A percentile compares a stretch with the other conserved stretches of the same genome.
Evolutionary conservation across 2,329 filamentous ascomycete species (phyloP).

Genomic region (Juglanconis sp.): DNA sequence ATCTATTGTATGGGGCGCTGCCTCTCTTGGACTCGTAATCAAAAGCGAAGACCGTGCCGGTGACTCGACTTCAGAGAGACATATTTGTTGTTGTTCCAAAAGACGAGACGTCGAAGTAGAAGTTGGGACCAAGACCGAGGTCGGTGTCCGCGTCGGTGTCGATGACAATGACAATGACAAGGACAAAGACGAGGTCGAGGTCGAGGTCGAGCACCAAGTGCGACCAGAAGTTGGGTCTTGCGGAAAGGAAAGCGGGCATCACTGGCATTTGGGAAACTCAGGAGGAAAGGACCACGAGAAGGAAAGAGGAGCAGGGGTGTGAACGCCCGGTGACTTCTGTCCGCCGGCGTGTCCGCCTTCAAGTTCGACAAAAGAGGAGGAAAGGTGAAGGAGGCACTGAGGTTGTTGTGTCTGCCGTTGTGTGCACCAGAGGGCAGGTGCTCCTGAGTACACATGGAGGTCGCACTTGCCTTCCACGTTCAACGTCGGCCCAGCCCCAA

Average conservation of each 20-base stretch:
- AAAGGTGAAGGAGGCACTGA: too few relatives aligned
- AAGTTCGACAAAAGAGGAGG: too few relatives aligned
- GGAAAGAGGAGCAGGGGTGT: background rate
- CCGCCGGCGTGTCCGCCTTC: too few relatives aligned
- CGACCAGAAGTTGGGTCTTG: background rate
- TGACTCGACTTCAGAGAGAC: slow-evolving; percentile 2
- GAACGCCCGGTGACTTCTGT: background rate
- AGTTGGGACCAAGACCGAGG: background rate
- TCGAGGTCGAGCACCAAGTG: background rate
- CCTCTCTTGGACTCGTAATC: slow-evolving; percentile 6
- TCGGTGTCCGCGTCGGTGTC: too few relatives aligned
- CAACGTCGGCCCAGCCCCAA: too few relatives aligned
- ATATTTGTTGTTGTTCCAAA: slow-evolving; percentile 8
- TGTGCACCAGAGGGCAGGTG: background rate
- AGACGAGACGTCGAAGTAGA: background rate
- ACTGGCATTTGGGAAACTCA: background rate
- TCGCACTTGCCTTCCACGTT: background rate
- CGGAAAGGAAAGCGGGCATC: background rate
- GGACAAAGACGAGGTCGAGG: too few relatives aligned
- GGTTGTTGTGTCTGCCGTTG: background rate
- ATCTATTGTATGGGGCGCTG: slow-evolving; percentile 3
- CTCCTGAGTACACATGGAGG: background rate
- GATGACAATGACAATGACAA: background rate
- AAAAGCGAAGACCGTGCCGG: slow-evolving; percentile 10
- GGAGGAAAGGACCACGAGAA: background rate